These are phyloP conservation scores for Hippophae gyantsensis DNA, from an alignment of 306 rosid species.

Conservation along the genomic window DNA sequence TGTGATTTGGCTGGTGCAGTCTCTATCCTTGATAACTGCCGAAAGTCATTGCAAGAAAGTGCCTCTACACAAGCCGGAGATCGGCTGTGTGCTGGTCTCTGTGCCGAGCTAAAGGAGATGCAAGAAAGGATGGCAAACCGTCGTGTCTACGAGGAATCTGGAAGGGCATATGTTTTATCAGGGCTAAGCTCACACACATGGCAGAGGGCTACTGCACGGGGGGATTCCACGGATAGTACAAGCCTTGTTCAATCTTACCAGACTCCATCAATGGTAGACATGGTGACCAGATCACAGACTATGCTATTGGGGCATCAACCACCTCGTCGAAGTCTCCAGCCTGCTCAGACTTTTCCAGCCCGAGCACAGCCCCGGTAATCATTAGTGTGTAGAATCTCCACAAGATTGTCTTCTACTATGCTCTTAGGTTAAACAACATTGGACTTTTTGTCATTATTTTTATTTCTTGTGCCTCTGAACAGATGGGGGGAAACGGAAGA, in stretches of 20 bases:
- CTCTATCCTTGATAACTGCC: slow-evolving; percentile 51
- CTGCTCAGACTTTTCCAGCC: slow-evolving; percentile 36
- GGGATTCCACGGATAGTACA: slow-evolving; percentile 71
- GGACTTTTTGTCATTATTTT: neutral
- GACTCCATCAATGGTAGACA: slow-evolving; percentile 80
- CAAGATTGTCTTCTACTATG: slow-evolving; percentile 22
- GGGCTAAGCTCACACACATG: slow-evolving; percentile 86
- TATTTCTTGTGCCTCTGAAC: slow-evolving; percentile 17
- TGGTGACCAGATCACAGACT: slow-evolving; percentile 76
- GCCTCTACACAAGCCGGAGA: slow-evolving; percentile 56
- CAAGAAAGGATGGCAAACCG: slow-evolving; percentile 82
- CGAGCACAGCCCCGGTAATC: slow-evolving; percentile 23
- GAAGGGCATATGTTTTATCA: slow-evolving; percentile 82
- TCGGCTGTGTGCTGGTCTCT: slow-evolving; percentile 47
- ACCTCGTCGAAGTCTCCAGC: slow-evolving; percentile 29
- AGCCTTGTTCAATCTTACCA: slow-evolving; percentile 62
- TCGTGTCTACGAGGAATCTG: slow-evolving; percentile 66
- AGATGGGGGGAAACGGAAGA: slow-evolving; percentile 17
- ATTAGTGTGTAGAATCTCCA: neutral
- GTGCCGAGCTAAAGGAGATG: slow-evolving; percentile 83
- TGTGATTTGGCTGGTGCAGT: slow-evolving; percentile 67
- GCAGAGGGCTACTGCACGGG: slow-evolving; percentile 94
- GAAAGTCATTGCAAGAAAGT: slow-evolving; percentile 40
- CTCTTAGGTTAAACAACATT: neutral
- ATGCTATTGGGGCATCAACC: slow-evolving; percentile 36